A percentile compares a stretch with the other conserved stretches of the same genome.
Evolutionary conservation across 2,329 filamentous ascomycete species (phyloP).

Genomic region (Cadophora sp.): DNA sequence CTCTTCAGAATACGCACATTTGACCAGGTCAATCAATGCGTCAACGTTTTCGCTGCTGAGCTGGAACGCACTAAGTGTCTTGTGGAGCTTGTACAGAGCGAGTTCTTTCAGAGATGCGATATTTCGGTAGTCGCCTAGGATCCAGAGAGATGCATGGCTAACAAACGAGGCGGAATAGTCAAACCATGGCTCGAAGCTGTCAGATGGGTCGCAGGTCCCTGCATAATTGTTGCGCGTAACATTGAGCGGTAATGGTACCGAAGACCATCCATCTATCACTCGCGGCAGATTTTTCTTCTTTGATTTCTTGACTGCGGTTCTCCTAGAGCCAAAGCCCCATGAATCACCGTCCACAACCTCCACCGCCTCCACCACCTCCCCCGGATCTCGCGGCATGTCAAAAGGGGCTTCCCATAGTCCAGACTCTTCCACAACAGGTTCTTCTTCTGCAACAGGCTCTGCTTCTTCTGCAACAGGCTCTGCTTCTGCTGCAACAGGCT

Average conservation of each 20-base stretch:
- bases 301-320: not conserved
- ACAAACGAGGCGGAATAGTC: conserved; percentile 29
- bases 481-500: too few species aligned
- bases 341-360: not conserved
- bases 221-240: conserved; percentile 23
- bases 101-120: conserved; percentile 33
- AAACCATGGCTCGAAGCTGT: conserved; percentile 21
- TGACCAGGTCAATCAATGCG: conserved; percentile 28
- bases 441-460: too few species aligned
- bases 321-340: not conserved
- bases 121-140: conserved; percentile 23
- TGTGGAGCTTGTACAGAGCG: conserved; percentile 34
- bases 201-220: conserved; percentile 20
- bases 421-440: too few species aligned
- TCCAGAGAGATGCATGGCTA: conserved; percentile 30
- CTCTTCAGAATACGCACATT: conserved; percentile 26
- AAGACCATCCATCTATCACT: conserved; percentile 12
- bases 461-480: too few species aligned
- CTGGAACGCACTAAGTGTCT: conserved; percentile 31
- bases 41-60: conserved; percentile 25
- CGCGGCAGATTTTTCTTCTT: not conserved
- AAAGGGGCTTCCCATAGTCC: too few species aligned
- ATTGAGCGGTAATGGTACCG: conserved; percentile 13
- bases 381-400: too few species aligned
- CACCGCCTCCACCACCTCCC: too few species aligned